Conservation (phyloP, 441 rosid species). For the Theobroma grandiflorum region DNA sequence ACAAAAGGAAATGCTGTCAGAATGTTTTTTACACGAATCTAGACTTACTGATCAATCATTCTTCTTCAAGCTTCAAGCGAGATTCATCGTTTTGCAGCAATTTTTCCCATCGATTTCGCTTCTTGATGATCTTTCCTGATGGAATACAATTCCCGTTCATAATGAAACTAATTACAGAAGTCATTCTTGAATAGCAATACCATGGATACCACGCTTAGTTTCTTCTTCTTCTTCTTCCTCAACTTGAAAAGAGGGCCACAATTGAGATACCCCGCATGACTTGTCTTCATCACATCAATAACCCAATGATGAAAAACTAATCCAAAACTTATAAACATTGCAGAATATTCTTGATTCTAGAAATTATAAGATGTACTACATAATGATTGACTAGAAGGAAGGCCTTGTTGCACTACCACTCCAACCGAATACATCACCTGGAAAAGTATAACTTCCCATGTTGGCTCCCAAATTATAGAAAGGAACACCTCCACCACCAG, state of each 20-base stretch:
- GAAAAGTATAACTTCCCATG: constrained; percentile 54
- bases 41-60: constrained; percentile 18
- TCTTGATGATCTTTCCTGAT: not conserved
- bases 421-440: constrained; percentile 57
- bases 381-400: constrained; percentile 47
- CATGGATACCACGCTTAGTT: too few relatives aligned
- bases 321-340: not conserved
- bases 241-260: not conserved
- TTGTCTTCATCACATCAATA: not conserved
- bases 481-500: constrained; percentile 45
- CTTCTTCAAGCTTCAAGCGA: not conserved
- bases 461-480: constrained; percentile 61
- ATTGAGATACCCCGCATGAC: not conserved
- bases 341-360: not conserved
- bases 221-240: not conserved
- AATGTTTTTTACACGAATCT: constrained; percentile 20
- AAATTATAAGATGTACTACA: not conserved
- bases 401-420: constrained; percentile 45
- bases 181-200: too few relatives aligned
- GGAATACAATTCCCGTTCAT: not conserved
- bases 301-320: not conserved
- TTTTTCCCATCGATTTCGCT: not conserved
- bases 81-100: not conserved
- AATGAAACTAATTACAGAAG: not conserved
- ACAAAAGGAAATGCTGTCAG: not conserved